phyloP scores from a whole-genome alignment of 2,329 filamentous ascomycete genomes.

The Simplicillium aogashimaense region DNA sequence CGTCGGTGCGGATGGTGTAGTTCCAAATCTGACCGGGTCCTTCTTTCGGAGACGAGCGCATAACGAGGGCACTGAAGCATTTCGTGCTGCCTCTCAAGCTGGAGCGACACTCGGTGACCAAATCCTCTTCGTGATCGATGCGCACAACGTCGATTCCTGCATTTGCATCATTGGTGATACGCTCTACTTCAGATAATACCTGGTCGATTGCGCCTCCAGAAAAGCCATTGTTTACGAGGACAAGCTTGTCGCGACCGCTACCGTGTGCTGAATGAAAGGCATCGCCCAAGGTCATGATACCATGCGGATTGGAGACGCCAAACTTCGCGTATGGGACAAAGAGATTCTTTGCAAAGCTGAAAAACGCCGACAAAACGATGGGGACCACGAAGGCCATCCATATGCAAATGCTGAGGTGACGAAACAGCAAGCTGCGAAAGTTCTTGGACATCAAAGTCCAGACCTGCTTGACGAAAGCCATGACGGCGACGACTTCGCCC shows the following conservation, averaged over 20 bases:
- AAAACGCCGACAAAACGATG: constrained; percentile 46
- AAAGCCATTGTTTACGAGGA: constrained; percentile 68
- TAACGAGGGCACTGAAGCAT: constrained; percentile 67
- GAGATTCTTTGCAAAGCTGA: constrained; percentile 69
- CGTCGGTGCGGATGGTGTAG: constrained; percentile 74
- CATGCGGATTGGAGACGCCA: constrained; percentile 55
- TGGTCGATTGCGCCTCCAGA: constrained; percentile 60
- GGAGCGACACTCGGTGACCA: constrained; percentile 54
- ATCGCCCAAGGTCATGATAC: constrained; percentile 54
- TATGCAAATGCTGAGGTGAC: constrained; percentile 40
- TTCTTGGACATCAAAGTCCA: constrained; percentile 55
- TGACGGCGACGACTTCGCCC: constrained; percentile 15
- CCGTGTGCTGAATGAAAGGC: constrained; percentile 48
- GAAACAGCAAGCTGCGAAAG: constrained; percentile 44
- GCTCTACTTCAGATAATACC: constrained; percentile 55
- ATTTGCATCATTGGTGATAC: constrained; percentile 40
- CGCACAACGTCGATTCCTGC: constrained; percentile 47
- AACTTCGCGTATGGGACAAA: constrained; percentile 69
- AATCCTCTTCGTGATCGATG: constrained; percentile 42
- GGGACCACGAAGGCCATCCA: constrained; percentile 52
- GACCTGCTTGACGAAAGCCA: constrained; percentile 47
- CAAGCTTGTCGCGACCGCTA: constrained; percentile 55
- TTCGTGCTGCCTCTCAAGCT: constrained; percentile 55
- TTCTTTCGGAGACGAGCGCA: constrained; percentile 65
- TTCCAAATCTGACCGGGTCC: constrained; percentile 65